Conservation (phyloP, 352 stramenopile genomes). For the Globisporangium paroecandrum region DNA sequence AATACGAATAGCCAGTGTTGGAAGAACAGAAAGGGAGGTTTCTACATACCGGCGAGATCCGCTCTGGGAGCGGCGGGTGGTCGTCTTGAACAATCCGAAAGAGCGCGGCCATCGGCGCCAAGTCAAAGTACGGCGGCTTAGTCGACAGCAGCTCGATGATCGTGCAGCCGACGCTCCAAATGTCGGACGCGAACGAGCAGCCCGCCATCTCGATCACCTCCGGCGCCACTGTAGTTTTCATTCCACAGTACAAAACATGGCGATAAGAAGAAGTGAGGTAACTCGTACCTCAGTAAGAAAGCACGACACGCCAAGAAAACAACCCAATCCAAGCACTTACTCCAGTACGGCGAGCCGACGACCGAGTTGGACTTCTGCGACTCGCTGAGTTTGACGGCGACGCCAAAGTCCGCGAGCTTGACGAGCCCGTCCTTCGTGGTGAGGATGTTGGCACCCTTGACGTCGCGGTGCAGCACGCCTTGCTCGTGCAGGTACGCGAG, state of each 20-base stretch:
- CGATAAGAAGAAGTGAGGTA: too few species aligned
- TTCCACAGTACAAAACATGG: not conserved
- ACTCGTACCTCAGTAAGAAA: not conserved
- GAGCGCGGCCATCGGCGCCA: slow-evolving; percentile 87
- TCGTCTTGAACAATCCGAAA: slow-evolving; percentile 94
- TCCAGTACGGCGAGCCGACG: slow-evolving; percentile 95
- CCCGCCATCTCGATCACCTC: slow-evolving; percentile 96
- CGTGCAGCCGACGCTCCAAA: slow-evolving; percentile 94
- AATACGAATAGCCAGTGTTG: too few species aligned
- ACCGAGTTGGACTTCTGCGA: slow-evolving; percentile 88
- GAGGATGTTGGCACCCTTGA: slow-evolving; percentile 93
- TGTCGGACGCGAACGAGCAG: slow-evolving; percentile 90
- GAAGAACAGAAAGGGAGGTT: not conserved
- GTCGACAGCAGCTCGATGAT: slow-evolving; percentile 93
- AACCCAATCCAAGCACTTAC: slow-evolving; percentile 28
- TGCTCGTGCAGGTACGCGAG: slow-evolving; percentile 90
- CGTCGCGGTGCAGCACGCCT: slow-evolving; percentile 90
- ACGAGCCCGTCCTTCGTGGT: slow-evolving; percentile 90
- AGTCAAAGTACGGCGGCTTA: slow-evolving; percentile 92
- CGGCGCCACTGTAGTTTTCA: slow-evolving; percentile 74
- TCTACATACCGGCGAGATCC: slow-evolving; percentile 70
- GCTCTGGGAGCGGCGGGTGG: slow-evolving; percentile 85
- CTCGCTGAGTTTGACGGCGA: slow-evolving; percentile 87
- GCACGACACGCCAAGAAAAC: not conserved
- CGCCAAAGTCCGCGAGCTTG: slow-evolving; percentile 92